These are phyloP conservation scores for Phylloporus rhodoxanthus DNA, from an alignment of 768 basidiomycete species.

Conservation along the genomic window DNA sequence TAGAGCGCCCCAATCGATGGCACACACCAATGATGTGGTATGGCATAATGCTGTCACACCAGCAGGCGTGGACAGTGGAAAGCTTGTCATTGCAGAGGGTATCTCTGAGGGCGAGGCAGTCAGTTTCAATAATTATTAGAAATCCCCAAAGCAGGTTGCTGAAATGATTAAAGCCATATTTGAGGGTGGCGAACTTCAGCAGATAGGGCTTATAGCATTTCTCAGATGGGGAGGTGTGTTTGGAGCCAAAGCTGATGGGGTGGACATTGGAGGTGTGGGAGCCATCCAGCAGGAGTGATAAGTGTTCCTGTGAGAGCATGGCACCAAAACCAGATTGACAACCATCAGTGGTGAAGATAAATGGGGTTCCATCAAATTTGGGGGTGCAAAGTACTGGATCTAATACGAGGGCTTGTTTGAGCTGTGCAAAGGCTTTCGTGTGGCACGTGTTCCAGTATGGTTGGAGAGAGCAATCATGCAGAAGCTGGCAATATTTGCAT, in stretches of 20 bases:
- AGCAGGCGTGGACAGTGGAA: no score
- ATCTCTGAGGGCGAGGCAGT: neutral
- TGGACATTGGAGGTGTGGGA: neutral
- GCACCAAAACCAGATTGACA: neutral
- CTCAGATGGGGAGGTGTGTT: conserved; percentile 28
- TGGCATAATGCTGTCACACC: neutral
- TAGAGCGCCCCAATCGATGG: neutral
- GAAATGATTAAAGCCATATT: neutral
- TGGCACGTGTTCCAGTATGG: neutral
- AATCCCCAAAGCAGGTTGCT: neutral
- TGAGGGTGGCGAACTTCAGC: conserved; percentile 23
- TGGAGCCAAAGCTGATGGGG: conserved; percentile 25
- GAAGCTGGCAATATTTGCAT: neutral
- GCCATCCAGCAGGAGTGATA: no score
- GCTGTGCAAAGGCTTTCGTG: neutral
- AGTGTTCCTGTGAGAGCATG: neutral
- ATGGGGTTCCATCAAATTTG: neutral
- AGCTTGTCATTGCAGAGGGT: no score
- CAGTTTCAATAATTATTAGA: neutral
- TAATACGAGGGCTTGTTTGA: neutral
- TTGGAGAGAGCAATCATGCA: neutral
- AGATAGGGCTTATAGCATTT: conserved; percentile 32
- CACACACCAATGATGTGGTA: neutral
- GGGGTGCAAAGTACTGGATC: neutral
- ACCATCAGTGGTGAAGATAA: neutral